Evolutionary conservation across 139 green algal genomes (phyloP).

Genomic region (Micractinium sp.): DNA sequence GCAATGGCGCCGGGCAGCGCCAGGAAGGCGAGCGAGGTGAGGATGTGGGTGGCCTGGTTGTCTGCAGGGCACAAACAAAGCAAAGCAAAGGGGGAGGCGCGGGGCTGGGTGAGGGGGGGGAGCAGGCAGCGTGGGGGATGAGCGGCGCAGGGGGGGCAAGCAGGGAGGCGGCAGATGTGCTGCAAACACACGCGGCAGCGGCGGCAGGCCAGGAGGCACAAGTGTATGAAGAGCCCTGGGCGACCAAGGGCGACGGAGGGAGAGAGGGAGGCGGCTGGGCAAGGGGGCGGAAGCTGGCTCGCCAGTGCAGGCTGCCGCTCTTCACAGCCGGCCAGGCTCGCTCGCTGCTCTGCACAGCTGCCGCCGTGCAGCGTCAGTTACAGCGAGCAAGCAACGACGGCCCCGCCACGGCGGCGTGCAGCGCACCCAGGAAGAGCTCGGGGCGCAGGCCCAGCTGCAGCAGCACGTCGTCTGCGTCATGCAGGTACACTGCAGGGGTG

Average conservation of each 20-base stretch:
- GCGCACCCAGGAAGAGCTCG: constrained; percentile 12
- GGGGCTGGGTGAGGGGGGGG: not conserved
- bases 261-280: not conserved
- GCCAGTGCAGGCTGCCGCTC: not conserved
- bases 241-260: not conserved
- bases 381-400: not conserved
- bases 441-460: constrained; percentile 26
- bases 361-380: too few relatives aligned
- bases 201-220: not conserved
- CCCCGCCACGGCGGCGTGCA: not conserved
- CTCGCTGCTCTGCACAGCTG: too few relatives aligned
- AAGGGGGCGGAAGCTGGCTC: not conserved
- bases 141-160: too few relatives aligned
- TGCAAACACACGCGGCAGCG: not conserved
- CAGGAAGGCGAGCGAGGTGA: constrained; percentile 51
- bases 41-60: constrained; percentile 43
- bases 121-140: too few relatives aligned
- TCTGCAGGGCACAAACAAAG: not conserved
- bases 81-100: not conserved
- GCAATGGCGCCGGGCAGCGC: constrained; percentile 50
- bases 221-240: too few relatives aligned
- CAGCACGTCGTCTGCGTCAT: constrained; percentile 30
- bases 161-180: too few relatives aligned
- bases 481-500: constrained; percentile 26
- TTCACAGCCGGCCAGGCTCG: too few relatives aligned